These are phyloP conservation scores for Salix caprea DNA, from an alignment of 345 rosid species.

Conservation along the genomic window DNA sequence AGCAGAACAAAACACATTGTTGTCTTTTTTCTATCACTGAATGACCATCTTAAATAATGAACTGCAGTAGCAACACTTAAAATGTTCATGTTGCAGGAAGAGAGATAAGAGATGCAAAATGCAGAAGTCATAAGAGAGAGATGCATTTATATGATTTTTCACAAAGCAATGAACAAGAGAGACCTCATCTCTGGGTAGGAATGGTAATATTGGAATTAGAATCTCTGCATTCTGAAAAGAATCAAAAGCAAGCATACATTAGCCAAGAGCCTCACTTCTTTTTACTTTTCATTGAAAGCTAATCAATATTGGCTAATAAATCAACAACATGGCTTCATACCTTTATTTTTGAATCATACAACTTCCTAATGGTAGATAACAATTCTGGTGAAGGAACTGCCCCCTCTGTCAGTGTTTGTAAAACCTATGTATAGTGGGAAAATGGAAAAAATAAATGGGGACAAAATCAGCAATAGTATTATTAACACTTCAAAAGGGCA, in stretches of 20 bases:
- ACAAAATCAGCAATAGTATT: conserved; percentile 10
- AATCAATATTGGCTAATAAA: not conserved
- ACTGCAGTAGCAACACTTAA: not conserved
- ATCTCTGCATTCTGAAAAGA: conserved; percentile 81
- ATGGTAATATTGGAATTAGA: conserved; percentile 77
- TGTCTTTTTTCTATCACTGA: not conserved
- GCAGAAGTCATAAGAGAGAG: not conserved
- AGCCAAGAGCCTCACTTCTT: conserved; percentile 16
- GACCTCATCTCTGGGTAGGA: conserved; percentile 86
- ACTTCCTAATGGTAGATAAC: conserved; percentile 64
- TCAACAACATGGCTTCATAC: conserved; percentile 33
- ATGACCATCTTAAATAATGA: not conserved
- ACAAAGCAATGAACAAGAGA: not conserved
- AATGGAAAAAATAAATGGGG: conserved; percentile 6
- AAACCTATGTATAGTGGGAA: conserved; percentile 49
- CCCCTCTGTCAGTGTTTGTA: conserved; percentile 82
- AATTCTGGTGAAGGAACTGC: conserved; percentile 69
- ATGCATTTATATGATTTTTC: not conserved
- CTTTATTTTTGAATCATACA: conserved; percentile 86
- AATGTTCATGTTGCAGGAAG: not conserved
- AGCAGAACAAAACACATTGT: not conserved
- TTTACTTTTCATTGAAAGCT: not conserved
- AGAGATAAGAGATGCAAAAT: not conserved
- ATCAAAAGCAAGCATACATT: conserved; percentile 27
- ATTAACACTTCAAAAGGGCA: conserved; percentile 1